Percentiles rank a stretch among this genome's conserved stretches.
Evolutionary conservation across 2,329 filamentous ascomycete species (phyloP).

Genomic region (Fusarium burgessii): DNA sequence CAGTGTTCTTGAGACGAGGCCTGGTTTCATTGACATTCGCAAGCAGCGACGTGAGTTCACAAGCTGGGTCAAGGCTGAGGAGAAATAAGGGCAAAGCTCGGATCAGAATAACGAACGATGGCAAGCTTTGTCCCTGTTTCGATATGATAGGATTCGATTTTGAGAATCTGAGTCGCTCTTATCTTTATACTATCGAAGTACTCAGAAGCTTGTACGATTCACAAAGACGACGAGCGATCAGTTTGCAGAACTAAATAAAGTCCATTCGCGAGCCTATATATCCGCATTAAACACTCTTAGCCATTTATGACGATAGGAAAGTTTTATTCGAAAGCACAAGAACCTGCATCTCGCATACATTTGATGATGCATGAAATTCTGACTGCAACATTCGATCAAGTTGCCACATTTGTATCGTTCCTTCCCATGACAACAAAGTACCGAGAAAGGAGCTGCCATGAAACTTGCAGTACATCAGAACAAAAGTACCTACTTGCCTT

Average conservation of each 20-base stretch:
- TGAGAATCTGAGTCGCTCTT: not conserved
- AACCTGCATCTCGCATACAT: not conserved
- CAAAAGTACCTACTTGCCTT: not conserved
- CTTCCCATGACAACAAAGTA: not conserved
- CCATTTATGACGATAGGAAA: not conserved
- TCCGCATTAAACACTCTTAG: not conserved
- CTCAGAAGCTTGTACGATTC: not conserved
- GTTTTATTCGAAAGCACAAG: not conserved
- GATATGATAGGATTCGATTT: not conserved
- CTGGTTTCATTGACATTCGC: slow-evolving; percentile 89
- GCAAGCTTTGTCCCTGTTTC: not conserved
- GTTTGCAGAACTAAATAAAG: not conserved
- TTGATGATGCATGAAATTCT: not conserved
- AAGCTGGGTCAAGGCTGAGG: slow-evolving; percentile 71
- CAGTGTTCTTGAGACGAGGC: slow-evolving; percentile 79
- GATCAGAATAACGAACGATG: not conserved
- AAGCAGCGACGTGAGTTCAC: slow-evolving; percentile 83
- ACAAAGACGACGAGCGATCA: not conserved
- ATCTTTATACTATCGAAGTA: not conserved
- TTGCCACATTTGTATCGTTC: not conserved
- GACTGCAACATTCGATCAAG: not conserved
- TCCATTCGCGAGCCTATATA: not conserved
- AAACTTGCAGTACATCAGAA: not conserved
- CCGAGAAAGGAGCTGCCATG: not conserved
- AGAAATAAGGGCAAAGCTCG: slow-evolving; percentile 38